Conservation (phyloP, 352 stramenopile genomes). For the Globisporangium radiosum region DNA sequence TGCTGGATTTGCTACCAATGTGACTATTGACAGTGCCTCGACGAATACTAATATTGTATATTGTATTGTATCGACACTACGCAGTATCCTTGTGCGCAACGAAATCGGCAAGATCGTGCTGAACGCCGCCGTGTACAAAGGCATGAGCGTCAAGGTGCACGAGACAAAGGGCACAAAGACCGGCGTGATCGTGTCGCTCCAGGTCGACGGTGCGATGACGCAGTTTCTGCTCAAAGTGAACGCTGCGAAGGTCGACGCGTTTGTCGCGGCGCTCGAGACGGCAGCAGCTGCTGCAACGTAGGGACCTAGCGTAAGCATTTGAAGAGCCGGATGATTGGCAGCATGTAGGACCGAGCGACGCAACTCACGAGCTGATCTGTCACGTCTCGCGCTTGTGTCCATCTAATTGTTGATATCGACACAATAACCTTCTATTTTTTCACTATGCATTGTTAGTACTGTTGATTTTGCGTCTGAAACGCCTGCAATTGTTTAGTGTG, state of each 20-base stretch:
- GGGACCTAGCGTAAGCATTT: too few species aligned
- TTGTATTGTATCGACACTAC: not conserved
- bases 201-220: slow-evolving; percentile 46
- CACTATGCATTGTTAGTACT: too few species aligned
- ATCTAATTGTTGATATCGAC: too few species aligned
- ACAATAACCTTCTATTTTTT: too few species aligned
- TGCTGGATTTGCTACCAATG: not conserved
- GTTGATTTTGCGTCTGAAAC: too few species aligned
- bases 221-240: slow-evolving; percentile 80
- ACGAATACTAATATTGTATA: not conserved
- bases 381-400: too few species aligned
- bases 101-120: slow-evolving; percentile 85
- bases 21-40: not conserved
- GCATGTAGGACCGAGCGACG: too few species aligned
- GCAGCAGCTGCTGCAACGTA: slow-evolving; percentile 5
- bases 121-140: slow-evolving; percentile 79
- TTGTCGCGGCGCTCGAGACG: slow-evolving; percentile 48
- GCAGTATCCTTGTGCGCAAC: slow-evolving; percentile 74
- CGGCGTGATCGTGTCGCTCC: slow-evolving; percentile 56
- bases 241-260: slow-evolving; percentile 49
- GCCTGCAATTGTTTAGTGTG: too few species aligned
- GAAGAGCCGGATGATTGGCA: too few species aligned
- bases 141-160: slow-evolving; percentile 49
- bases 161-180: slow-evolving; percentile 78
- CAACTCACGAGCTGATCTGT: too few species aligned